A percentile compares a stretch with the other conserved stretches of the same genome.
phyloP scores from a whole-genome alignment of 306 rosid species.

The Prunus salicina region DNA sequence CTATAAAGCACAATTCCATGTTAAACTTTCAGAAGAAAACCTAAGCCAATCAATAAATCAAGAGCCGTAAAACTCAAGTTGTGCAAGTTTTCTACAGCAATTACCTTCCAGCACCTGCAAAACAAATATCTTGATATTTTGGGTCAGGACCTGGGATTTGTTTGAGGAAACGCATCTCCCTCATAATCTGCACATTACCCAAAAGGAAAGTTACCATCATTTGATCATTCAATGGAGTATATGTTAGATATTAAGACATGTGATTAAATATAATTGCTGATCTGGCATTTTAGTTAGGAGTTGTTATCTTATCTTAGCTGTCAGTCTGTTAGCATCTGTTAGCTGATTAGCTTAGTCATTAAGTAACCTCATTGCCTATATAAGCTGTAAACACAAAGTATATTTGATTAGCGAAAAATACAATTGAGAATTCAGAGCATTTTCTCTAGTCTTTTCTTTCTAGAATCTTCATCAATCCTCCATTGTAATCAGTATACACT shows the following conservation, averaged over 20 bases:
- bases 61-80: neutral
- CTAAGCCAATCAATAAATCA: slow-evolving; percentile 3
- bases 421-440: too few relatives aligned
- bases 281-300: too few relatives aligned
- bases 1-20: slow-evolving; percentile 14
- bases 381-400: too few relatives aligned
- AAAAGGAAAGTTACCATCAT: neutral
- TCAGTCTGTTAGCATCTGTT: too few relatives aligned
- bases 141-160: slow-evolving; percentile 50
- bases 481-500: neutral
- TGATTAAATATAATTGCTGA: too few relatives aligned
- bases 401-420: too few relatives aligned
- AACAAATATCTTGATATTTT: slow-evolving; percentile 33
- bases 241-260: neutral
- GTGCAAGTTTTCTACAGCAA: neutral
- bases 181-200: slow-evolving; percentile 29
- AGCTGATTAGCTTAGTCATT: too few relatives aligned
- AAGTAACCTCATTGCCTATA: too few relatives aligned
- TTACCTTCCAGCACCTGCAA: slow-evolving; percentile 52
- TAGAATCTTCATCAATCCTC: neutral
- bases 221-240: slow-evolving; percentile 3
- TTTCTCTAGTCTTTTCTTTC: too few relatives aligned
- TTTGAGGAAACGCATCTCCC: slow-evolving; percentile 32
- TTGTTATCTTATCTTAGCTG: neutral
- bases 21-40: neutral